Conservation (phyloP, 352 stramenopile species). For the Phytophthora pistaciae region DNA sequence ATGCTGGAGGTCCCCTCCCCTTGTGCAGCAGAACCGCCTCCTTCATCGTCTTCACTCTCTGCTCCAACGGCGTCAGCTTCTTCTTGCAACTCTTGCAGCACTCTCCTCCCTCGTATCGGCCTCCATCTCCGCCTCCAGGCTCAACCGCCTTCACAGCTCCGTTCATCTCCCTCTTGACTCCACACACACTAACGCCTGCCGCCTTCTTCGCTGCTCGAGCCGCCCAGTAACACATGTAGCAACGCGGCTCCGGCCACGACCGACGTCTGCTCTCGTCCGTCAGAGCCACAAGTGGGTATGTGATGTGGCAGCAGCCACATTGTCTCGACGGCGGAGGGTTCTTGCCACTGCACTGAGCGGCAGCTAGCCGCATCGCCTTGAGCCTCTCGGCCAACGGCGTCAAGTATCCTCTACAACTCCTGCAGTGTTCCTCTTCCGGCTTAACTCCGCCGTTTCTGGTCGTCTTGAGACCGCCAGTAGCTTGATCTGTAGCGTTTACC, state of each 20-base stretch:
- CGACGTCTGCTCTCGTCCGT: conserved; percentile 20
- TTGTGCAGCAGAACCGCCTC: conserved; percentile 4
- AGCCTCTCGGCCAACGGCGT: conserved; percentile 20
- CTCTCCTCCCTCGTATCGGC: neutral
- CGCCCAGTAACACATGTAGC: conserved; percentile 31
- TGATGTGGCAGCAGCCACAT: conserved; percentile 25
- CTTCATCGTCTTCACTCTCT: conserved; percentile 6
- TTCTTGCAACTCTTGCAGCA: conserved; percentile 2
- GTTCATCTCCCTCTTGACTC: conserved; percentile 9
- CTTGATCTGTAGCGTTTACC: neutral
- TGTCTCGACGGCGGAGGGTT: conserved; percentile 9
- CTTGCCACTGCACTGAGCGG: neutral
- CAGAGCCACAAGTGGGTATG: conserved; percentile 20
- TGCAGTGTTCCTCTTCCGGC: conserved; percentile 20
- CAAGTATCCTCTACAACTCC: conserved; percentile 17
- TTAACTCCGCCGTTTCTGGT: neutral
- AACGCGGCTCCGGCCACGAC: conserved; percentile 12
- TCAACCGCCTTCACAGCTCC: conserved; percentile 4
- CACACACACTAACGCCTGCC: neutral
- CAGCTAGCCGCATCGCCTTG: conserved; percentile 18
- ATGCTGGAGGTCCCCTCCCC: neutral
- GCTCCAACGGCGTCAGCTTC: conserved; percentile 2
- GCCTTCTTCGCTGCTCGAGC: conserved; percentile 1
- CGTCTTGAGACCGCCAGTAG: neutral
- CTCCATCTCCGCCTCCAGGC: neutral